Evolutionary conservation across 768 basidiomycete genomes (phyloP).

Genomic region (Baorangia bicolor): DNA sequence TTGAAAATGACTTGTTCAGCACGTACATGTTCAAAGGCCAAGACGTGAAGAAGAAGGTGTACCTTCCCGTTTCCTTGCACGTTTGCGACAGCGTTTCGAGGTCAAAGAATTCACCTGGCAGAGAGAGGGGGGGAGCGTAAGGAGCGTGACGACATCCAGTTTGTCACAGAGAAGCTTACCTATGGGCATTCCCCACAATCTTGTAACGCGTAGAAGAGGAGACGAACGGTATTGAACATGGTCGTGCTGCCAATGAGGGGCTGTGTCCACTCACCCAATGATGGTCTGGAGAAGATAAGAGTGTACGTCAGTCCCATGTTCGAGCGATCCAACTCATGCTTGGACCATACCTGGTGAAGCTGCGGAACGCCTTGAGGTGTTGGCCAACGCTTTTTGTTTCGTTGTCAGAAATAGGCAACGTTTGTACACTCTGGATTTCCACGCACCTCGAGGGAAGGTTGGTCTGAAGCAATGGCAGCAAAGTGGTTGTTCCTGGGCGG

Average conservation of each 20-base stretch:
- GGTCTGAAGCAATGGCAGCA: constrained; percentile 66
- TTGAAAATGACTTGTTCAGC: not conserved
- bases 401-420: not conserved
- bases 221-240: not conserved
- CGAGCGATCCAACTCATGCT: not conserved
- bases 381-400: constrained; percentile 50
- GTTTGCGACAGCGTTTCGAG: constrained; percentile 57
- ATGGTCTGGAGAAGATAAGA: constrained; percentile 43
- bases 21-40: constrained; percentile 73
- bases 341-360: constrained; percentile 55
- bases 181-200: constrained; percentile 74
- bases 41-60: constrained; percentile 75
- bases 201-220: not conserved
- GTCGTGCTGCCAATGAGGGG: not conserved
- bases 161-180: constrained; percentile 36
- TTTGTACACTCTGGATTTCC: not conserved
- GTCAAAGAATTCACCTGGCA: constrained; percentile 67
- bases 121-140: not conserved
- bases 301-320: not conserved
- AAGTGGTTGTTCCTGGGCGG: constrained; percentile 68
- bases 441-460: constrained; percentile 60
- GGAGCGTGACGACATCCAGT: not conserved
- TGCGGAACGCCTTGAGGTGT: constrained; percentile 39
- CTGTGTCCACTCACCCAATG: constrained; percentile 45
- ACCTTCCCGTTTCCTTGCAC: constrained; percentile 57